Evolutionary conservation across 768 basidiomycete species (phyloP).

Genomic region (Podaxis sp.): DNA sequence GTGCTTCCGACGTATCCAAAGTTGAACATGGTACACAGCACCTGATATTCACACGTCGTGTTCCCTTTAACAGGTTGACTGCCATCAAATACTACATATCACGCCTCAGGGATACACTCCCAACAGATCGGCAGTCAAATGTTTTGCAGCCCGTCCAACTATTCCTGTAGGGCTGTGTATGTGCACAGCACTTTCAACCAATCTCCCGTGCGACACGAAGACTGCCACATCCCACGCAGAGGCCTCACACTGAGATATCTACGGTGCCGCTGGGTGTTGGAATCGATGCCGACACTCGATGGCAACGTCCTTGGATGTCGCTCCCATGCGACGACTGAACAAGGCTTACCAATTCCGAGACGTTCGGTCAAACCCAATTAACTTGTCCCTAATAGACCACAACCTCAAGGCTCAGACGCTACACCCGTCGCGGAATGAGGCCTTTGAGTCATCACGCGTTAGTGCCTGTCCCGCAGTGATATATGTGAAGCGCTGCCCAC

Average conservation of each 20-base stretch:
- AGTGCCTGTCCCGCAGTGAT: neutral
- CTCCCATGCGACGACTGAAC: neutral
- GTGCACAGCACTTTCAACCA: neutral
- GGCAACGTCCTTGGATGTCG: neutral
- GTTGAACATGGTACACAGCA: neutral
- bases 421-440: neutral
- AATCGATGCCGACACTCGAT: neutral
- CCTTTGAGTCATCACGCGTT: neutral
- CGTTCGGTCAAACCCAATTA: slow-evolving; percentile 1
- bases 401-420: neutral
- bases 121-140: neutral
- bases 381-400: neutral
- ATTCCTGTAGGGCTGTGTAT: neutral
- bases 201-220: neutral
- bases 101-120: neutral
- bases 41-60: slow-evolving; percentile 2
- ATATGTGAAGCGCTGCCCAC: neutral
- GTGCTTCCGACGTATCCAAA: neutral
- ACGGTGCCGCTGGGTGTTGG: neutral
- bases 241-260: neutral
- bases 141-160: neutral
- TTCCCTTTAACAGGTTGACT: neutral
- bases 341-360: neutral
- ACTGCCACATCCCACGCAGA: neutral
- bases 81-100: neutral